Base-by-base conservation (phyloP, 345 rosid genomes). In the Acer campestre region DNA sequence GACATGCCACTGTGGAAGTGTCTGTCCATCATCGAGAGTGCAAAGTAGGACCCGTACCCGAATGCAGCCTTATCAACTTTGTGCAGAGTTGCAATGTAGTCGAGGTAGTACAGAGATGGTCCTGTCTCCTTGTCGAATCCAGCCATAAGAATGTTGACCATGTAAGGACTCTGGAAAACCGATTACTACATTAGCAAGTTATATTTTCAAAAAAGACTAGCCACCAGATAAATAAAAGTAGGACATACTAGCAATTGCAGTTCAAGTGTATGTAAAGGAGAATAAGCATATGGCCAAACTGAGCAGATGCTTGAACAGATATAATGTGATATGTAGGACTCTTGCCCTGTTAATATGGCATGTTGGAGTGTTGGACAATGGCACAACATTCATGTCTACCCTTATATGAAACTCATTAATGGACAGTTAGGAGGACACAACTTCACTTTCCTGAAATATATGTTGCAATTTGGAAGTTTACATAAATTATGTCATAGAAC, bases 21-120 rank as follows among this genome's bases (percentile, higher is more conserved):
- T 63, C 98, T 90, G 89, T 96, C 99, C 99, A 96, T 92, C 89
- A 91, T 90, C 40, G 99, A 78, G 20, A 96, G 95, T 27, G 91
- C 83, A 78, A 96, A 96, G 77, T 90, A 96, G 40, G 99, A 92
- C 0, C 98, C 99, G 3, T 96, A 96, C 10, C 99, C 99, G 29
- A 96, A 96, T 27, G 99, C 94, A 27, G 93, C 99, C 91, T 89
- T 96, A 2, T 96, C 99, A 51, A 94, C 93, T 87, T 95, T 95
- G 93, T 95, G 97, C 71, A 93, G 92, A 46, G 95, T 91, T 59
- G 99, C 96, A 72, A 96, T 96, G 86, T 96, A 96, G 85, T 96
- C 98, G 0, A 96, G 89, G 85, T 94, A 96, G 90, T 92, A 96
- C 10, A 96, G 93, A 44, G 98, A 90, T 44, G 99, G 92, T 14